phyloP scores from a whole-genome alignment of 495 filamentous ascomycete species.

The Neurospora sp. region DNA sequence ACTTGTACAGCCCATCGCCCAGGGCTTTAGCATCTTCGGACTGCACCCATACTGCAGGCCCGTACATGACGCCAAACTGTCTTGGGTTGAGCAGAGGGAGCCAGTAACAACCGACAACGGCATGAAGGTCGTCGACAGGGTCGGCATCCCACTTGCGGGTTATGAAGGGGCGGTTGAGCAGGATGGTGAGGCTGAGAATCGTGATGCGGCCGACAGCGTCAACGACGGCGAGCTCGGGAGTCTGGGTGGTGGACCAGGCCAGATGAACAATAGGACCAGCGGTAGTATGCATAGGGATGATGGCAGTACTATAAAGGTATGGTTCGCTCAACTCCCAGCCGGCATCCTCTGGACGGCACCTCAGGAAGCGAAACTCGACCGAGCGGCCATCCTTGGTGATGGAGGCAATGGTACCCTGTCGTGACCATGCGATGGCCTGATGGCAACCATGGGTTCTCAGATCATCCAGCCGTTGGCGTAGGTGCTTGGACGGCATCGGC shows the following conservation, averaged over 20 bases:
- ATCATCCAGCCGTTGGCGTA: conserved; percentile 68
- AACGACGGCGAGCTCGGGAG: conserved; percentile 62
- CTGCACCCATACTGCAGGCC: conserved; percentile 34
- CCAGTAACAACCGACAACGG: conserved; percentile 81
- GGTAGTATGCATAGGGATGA: conserved; percentile 31
- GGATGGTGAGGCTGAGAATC: conserved; percentile 51
- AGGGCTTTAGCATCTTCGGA: conserved; percentile 7
- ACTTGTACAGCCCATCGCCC: conserved; percentile 22
- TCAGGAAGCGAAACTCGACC: conserved; percentile 62
- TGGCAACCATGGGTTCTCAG: conserved; percentile 69
- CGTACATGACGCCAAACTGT: conserved; percentile 28
- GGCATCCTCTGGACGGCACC: conserved; percentile 58
- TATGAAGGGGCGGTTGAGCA: conserved; percentile 55
- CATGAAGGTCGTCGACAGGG: conserved; percentile 57
- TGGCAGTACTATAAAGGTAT: conserved; percentile 26
- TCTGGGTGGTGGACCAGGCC: conserved; percentile 62
- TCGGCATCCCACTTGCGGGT: conserved; percentile 47
- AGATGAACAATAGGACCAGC: conserved; percentile 57
- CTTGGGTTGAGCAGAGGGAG: conserved; percentile 46
- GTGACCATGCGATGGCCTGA: conserved; percentile 88
- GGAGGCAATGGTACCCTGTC: conserved; percentile 74
- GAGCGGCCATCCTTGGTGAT: conserved; percentile 60
- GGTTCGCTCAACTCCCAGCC: conserved; percentile 68
- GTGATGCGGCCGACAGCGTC: conserved; percentile 65
- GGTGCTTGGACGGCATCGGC: conserved; percentile 49